Evolutionary conservation across 2,329 filamentous ascomycete genomes (phyloP), one percentile per base, ranked within the genome.

Genomic region (Cladophialophora yegresii): DNA sequence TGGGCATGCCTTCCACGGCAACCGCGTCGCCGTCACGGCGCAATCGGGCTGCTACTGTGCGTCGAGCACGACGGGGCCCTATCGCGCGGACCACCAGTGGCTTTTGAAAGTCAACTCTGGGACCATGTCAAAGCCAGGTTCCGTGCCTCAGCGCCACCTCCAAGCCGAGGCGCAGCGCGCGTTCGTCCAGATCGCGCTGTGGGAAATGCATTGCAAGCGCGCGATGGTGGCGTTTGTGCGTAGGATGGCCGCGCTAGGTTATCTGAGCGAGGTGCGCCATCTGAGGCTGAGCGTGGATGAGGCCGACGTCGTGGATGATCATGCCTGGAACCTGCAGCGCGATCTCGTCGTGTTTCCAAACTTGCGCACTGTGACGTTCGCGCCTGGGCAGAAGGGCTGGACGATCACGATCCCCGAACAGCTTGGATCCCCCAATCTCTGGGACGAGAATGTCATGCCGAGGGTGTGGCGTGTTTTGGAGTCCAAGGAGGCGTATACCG

Each of bases 351-450:
- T 28, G 20, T 61, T 67, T 26, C 57, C 47, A 8, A 62, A 53
- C 5, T 36, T 67, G 20, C 45, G 26, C 7, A 49, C 55, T 3
- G 58, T 50, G 6, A 67, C 65, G 2, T 61, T 64, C 40, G 32
- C 59, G 6, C 65, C 65, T 1, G 62, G 58, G 61, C 61, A 64
- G 45, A 64, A 64, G 40, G 49, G 54, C 40, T 67, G 65, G 65
- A 64, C 62, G 1, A 58, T 64, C 36, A 54, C 53, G 16, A 43
- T 67, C 20, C 65, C 45, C 10, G 54, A 32, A 20, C 20, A 10
- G 13, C 36, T 33, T 9, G 59, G 40, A 8, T 57, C 65, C 6
- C 61, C 54, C 16, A 5, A 54, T 43, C 62, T 67, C 22, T 58
- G 49, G 9, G 65, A 67, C 54, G 43, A 26, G 26, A 58, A 58